Evolutionary conservation across 2,329 filamentous ascomycete genomes (phyloP), one percentile per base, ranked within the genome.

Genomic region (Aspergillus arachidicola): DNA sequence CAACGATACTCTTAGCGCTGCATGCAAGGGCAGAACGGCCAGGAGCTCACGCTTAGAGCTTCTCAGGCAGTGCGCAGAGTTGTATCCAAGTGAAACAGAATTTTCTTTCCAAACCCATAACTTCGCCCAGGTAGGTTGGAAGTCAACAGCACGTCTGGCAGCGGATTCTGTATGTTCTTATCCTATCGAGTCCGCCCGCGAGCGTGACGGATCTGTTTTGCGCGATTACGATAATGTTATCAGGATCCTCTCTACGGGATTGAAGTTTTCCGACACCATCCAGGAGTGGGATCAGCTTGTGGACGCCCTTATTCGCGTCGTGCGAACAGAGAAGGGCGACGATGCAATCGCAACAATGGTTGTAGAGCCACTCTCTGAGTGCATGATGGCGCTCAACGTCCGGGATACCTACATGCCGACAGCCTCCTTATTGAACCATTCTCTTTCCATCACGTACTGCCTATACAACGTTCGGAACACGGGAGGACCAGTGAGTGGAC

Each of bases 191-290:
- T 77, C 76, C 38, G 79, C 76, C 21, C 79, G 73, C 56, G 78
- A 75, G 68, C 84, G 79, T 16, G 82, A 62, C 80, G 86, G 41
- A 75, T 89, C 59, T 87, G 90, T 16, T n/a, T 67, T 71, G 7
- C 86, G 87, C 12, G 89, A 92, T 61, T 93, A 92, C 67, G 88
- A 90, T 10, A 87, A 90, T 58, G 80, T 91, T 28, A 83, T 89
- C 19, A 88, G 85, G 21, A 85, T 96, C 38, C 82, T 96, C 3
- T 84, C 89, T 69, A 80, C 84, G 67, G 88, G 91, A 34, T 78
- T 74, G 36, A 61, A 62, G n/a, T 74, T 76, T 66, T n/a, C 72
- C 54, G 63, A 64, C 64, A 57, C 64, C 38, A 67, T 64, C 61
- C 41, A 74, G 12, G 72, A 75, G 46, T 85, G 83, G 83, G 72